Evolutionary conservation across 192 early-diverging fungal species (phyloP), one percentile per base, ranked within the genome.

Genomic region (Helicostylum pulchrum): DNA sequence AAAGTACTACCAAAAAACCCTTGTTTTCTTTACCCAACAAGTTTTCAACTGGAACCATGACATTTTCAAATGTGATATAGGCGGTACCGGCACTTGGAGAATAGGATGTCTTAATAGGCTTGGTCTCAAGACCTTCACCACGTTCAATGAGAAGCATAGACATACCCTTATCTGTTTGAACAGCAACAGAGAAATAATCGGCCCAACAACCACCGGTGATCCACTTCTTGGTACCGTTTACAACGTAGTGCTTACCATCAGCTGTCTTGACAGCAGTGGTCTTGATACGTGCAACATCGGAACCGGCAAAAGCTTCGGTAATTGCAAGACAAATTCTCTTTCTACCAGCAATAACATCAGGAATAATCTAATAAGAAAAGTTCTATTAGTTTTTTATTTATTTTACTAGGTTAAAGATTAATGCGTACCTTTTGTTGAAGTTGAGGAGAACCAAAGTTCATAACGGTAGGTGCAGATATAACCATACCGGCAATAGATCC

Each of bases 161-260:
- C 46, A 90, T 85, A 42, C 87, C 88, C 47, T 68, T 68, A 10
- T 67, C 66, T 9, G 71, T 73, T 17, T 62, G 65, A 5, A 73
- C 71, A 47, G 71, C 71, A 60, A 61, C 57, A 21, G 60, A 67
- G 21, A 73, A 67, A 48, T 73, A 73, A 51, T 73, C 71, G n/a
- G 47, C 57, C 36, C 43, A 59, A 20, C 42, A 59, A 67, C 91
- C 90, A 74, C 84, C 88, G 26, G 90, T 90, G 63, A 89, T 83
- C 90, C 90, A 94, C 71, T 89, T 91, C 79, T 93, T 93, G 55
- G 87, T 88, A 26, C 92, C 92, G 48, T 93, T 93, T 48, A 90
- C 88, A 65, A 92, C 86, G 71, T 85, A 93, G 50, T 83, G 74
- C 73, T 87, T 81, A n/a, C 90, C 92, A 72, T 91, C 88, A 14